Conservation (phyloP, 2,329 filamentous ascomycete genomes). For the Nothopassalora personata region DNA sequence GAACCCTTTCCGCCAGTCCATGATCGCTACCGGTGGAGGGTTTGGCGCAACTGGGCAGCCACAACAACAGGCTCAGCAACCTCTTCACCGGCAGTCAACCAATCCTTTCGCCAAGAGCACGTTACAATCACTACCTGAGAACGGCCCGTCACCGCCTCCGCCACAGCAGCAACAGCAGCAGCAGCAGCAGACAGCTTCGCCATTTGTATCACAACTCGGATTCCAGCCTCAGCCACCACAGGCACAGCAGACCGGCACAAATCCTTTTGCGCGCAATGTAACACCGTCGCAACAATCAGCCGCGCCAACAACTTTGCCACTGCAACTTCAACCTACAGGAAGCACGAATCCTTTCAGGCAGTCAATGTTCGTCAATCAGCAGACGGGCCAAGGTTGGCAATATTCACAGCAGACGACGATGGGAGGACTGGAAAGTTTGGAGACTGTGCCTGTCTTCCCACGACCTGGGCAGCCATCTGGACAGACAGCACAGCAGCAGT, state of each 20-base stretch:
- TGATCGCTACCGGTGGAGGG: slow-evolving; percentile 51
- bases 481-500: slow-evolving; percentile 22
- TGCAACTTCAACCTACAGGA: slow-evolving; percentile 74
- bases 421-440: slow-evolving; percentile 69
- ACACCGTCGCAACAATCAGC: slow-evolving; percentile 38
- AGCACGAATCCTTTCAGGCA: slow-evolving; percentile 94
- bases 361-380: slow-evolving; percentile 81
- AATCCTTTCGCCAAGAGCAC: slow-evolving; percentile 59
- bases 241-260: slow-evolving; percentile 62
- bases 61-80: slow-evolving; percentile 17
- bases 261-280: slow-evolving; percentile 60
- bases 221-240: slow-evolving; percentile 44
- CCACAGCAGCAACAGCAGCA: slow-evolving; percentile 6
- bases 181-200: slow-evolving; percentile 14
- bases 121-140: slow-evolving; percentile 24
- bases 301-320: slow-evolving; percentile 36
- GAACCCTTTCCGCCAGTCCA: slow-evolving; percentile 92
- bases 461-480: slow-evolving; percentile 62
- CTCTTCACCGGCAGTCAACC: slow-evolving; percentile 28
- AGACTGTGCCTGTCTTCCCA: slow-evolving; percentile 80
- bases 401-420: slow-evolving; percentile 68
- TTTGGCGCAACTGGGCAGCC: slow-evolving; percentile 6
- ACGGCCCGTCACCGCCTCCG: slow-evolving; percentile 16
- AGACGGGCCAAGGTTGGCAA: slow-evolving; percentile 86
- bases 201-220: slow-evolving; percentile 19